Base-by-base conservation (phyloP, 176 grass and related monocot species). In the Luzula sylvatica region DNA sequence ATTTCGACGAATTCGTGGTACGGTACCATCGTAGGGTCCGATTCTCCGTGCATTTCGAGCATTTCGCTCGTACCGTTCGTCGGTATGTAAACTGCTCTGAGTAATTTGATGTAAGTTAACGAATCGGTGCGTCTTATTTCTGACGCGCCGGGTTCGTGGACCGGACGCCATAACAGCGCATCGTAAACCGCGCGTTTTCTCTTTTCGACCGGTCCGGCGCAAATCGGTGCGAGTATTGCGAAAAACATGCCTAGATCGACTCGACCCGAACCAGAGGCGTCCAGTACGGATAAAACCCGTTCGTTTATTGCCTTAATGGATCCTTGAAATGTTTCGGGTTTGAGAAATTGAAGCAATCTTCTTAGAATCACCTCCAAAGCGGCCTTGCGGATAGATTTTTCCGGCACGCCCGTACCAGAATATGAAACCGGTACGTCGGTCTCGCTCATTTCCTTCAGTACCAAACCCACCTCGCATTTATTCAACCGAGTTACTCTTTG, bases 201-300 rank as follows among this genome's bases (percentile, higher is more conserved):
- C 42, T 42, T 67, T 27, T 87, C 81, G 65, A 83, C 53, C 20
- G 74, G 71, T 12, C 92, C 78, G 61, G 85, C 65, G 70, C 81
- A 90, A 53, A 98, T 68, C 8, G 92, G 92, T 49, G 92, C 81
- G 17, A 98, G 76, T 26, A 90, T 71, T 19, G 92, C 85, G 32
- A 98, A 90, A 72, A 98, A 87, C 92, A 98, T 80, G 16, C 92
- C 92, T 57, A 98, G 75, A 61, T 98, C 92, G 46, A 90, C 67
- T 29, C 85, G 86, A 44, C 81, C 92, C 21, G 92, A 83, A 29
- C 81, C 86, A 57, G 92, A 79, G 14, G 72, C 72, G 72, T 87
- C 92, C 70, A 98, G 59, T 16, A 90, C 65, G 0, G 85, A 87
- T 53, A 98, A 82, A 69, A 90, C 69, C 55, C 72, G 89, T 74